These are phyloP conservation scores for Talaromyces marneffei DNA, from an alignment of 2,329 filamentous ascomycete genomes.

Conservation along the genomic window DNA sequence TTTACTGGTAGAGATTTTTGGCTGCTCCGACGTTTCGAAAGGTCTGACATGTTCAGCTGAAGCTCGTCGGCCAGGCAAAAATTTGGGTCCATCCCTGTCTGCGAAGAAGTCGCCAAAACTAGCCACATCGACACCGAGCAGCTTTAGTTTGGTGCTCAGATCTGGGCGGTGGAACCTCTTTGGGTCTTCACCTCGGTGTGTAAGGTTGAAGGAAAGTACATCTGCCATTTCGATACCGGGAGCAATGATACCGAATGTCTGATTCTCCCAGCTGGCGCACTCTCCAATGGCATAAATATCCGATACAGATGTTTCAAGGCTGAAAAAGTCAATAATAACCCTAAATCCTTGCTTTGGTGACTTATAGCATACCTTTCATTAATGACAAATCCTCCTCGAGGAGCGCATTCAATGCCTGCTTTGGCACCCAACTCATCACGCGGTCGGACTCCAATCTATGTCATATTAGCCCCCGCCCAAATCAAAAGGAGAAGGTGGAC, in stretches of 20 bases:
- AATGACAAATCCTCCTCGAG: slow-evolving; percentile 65
- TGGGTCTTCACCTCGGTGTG: slow-evolving; percentile 65
- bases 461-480: neutral
- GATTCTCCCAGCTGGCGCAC: slow-evolving; percentile 81
- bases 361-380: slow-evolving; percentile 30
- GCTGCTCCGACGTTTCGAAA: slow-evolving; percentile 36
- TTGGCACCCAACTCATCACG: slow-evolving; percentile 68
- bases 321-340: slow-evolving; percentile 11
- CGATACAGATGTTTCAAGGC: slow-evolving; percentile 61
- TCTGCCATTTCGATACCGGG: slow-evolving; percentile 92
- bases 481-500: slow-evolving; percentile 15
- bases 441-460: slow-evolving; percentile 69
- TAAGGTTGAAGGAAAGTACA: slow-evolving; percentile 83
- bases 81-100: slow-evolving; percentile 72
- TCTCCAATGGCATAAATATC: slow-evolving; percentile 85
- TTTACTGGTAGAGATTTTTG: neutral
- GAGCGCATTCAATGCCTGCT: slow-evolving; percentile 66
- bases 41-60: slow-evolving; percentile 27
- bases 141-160: slow-evolving; percentile 84
- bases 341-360: neutral
- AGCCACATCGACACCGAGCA: slow-evolving; percentile 83
- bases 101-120: slow-evolving; percentile 94
- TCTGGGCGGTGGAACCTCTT: slow-evolving; percentile 74
- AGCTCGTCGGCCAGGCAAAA: slow-evolving; percentile 56
- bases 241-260: slow-evolving; percentile 83